These are phyloP conservation scores for Pichia sp. DNA, from an alignment of 1,139 yeast species.

Conservation along the genomic window DNA sequence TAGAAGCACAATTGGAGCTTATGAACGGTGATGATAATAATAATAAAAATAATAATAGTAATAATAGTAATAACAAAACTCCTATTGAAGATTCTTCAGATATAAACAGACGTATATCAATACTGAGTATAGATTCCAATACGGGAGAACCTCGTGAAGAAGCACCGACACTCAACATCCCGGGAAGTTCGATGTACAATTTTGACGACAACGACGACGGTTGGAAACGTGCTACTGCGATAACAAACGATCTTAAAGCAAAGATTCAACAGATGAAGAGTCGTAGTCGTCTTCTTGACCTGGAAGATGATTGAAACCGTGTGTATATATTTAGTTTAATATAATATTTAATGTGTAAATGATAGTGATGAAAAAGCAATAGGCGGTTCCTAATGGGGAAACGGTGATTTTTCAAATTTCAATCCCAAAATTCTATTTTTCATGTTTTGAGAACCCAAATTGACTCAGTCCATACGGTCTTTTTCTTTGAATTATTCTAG, in stretches of 20 bases:
- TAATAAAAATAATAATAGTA: neutral
- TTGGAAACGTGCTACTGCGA: constrained; percentile 88
- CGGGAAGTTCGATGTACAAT: constrained; percentile 20
- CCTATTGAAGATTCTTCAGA: constrained; percentile 17
- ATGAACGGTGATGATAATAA: neutral
- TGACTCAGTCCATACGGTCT: neutral
- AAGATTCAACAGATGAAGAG: constrained; percentile 88
- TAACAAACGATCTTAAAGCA: constrained; percentile 71
- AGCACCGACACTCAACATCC: constrained; percentile 1
- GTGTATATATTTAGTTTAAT: neutral
- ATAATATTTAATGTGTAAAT: neutral
- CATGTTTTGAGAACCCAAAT: neutral
- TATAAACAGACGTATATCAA: constrained; percentile 25
- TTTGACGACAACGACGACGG: constrained; percentile 56
- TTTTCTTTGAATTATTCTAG: neutral
- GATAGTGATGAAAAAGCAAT: too few species aligned
- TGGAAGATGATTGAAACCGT: constrained; percentile 2
- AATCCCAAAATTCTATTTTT: neutral
- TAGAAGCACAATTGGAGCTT: constrained; percentile 8
- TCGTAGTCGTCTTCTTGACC: constrained; percentile 35
- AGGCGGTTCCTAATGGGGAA: neutral
- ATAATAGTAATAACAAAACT: neutral
- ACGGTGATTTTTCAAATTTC: neutral
- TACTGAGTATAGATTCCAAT: constrained; percentile 21
- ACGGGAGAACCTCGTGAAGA: constrained; percentile 5